A percentile compares a stretch with the other conserved stretches of the same genome.
phyloP scores from a whole-genome alignment of 164 flowering plant genomes.

The Vitis labrusca region DNA sequence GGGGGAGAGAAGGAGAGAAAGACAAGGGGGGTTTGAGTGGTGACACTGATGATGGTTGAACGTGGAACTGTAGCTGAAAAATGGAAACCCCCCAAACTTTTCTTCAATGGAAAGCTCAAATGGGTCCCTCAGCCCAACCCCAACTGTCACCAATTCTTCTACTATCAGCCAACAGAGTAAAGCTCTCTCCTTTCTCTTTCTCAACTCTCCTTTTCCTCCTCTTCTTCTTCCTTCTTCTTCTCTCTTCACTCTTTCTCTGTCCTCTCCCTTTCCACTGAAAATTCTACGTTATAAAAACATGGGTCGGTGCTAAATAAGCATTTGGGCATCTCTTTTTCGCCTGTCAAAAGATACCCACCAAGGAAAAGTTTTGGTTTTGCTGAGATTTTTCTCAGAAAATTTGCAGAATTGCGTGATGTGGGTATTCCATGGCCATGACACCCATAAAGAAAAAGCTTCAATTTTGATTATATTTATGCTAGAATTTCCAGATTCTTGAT shows the following conservation, averaged over 20 bases:
- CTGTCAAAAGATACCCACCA: constrained; percentile 27
- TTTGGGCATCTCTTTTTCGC: constrained; percentile 27
- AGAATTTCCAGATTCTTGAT: neutral
- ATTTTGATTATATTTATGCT: too few species aligned
- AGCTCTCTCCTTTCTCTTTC: constrained; percentile 22
- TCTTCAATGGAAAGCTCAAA: constrained; percentile 29
- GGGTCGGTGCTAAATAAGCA: constrained; percentile 32
- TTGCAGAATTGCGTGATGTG: neutral
- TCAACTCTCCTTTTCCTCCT: neutral
- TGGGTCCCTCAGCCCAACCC: constrained; percentile 27
- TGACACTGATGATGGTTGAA: constrained; percentile 23
- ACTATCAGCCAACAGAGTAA: constrained; percentile 15
- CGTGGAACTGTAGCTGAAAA: constrained; percentile 9
- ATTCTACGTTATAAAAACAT: constrained; percentile 9
- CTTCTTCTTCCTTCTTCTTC: constrained; percentile 1
- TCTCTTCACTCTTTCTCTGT: constrained; percentile 16
- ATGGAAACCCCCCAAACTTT: constrained; percentile 21
- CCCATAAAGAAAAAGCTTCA: too few species aligned
- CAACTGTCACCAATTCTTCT: constrained; percentile 35
- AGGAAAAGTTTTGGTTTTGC: constrained; percentile 10
- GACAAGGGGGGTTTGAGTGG: constrained; percentile 3
- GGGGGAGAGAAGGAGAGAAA: constrained; percentile 11
- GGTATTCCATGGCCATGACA: too few species aligned
- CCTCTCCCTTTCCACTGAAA: constrained; percentile 31
- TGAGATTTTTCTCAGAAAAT: neutral